Evolutionary conservation across 148 eudicot species (phyloP), one percentile per base, ranked within the genome.

Genomic region (Rhododendron ovatum): DNA sequence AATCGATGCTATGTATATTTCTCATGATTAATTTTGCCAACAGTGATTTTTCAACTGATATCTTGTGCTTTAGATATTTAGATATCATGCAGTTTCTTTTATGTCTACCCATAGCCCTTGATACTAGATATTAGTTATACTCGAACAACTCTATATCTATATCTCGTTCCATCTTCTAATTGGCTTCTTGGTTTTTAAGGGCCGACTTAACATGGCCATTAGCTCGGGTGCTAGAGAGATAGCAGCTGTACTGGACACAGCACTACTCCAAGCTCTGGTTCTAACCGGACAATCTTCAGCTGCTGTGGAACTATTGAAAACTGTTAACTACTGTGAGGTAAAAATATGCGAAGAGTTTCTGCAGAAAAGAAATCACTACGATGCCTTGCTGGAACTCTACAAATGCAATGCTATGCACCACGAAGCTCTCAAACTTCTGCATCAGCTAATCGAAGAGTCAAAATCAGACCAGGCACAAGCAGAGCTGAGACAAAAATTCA

Each of bases 201-300:
- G 92, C 51, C 95, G 99, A 89, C 86, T 93, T 82, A 91, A 88
- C 86, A 85, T 86, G 18, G 85, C 94, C 69, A 90, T 93, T 48
- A 93, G 95, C 89, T 98, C 98, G 67, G 93, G 94, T 88, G 96
- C 98, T 81, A 92, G 99, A 83, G 98, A 92, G 91, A 91, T 95
- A 91, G 99, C 98, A 73, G 91, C 99, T 84, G 92, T 94, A 81
- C 91, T 98, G 86, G 99, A 98, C 88, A 98, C 99, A 24, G 97
- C 98, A 61, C 91, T 98, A 81, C 95, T 98, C 26, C 99, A 98
- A 90, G 96, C 98, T 84, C 90, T 98, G 77, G 79, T 94, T 83
- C 90, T 95, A 57, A 98, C 99, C 71, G 99, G 98, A 55, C 99
- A 98, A 87, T 81, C 97, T 86, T 91, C 93, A 37, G 90, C 97